These are phyloP conservation scores for Leptodermis oblonga DNA, from an alignment of 257 asterid genomes.

Conservation along the genomic window DNA sequence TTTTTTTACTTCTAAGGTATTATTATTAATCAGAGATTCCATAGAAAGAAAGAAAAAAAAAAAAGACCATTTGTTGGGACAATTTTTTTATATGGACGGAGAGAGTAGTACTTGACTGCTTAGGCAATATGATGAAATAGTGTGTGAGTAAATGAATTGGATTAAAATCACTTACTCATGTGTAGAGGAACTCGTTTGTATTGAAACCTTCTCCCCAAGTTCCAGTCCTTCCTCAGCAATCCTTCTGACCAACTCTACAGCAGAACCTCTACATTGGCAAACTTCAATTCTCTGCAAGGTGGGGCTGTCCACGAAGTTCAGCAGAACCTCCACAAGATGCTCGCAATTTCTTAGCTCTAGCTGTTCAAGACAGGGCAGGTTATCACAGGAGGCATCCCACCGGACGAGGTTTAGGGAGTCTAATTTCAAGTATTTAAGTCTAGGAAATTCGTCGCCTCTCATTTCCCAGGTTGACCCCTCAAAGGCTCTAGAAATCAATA, in stretches of 20 bases:
- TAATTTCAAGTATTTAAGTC: slow-evolving; percentile 5
- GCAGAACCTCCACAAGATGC: background rate
- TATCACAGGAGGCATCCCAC: background rate
- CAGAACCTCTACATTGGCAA: background rate
- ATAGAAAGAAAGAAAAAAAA: too few species aligned
- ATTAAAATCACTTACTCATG: too few species aligned
- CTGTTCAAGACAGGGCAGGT: background rate
- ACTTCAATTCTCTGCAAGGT: background rate
- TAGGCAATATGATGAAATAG: too few species aligned
- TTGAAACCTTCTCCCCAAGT: too few species aligned
- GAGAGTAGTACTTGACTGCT: too few species aligned
- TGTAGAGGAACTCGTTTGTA: too few species aligned
- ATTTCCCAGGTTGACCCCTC: slow-evolving; percentile 8
- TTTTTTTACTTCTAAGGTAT: too few species aligned
- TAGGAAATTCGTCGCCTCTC: background rate
- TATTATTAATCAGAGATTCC: too few species aligned
- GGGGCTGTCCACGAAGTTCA: background rate
- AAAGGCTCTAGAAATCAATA: background rate
- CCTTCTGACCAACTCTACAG: background rate
- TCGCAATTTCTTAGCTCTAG: background rate
- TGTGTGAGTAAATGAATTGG: too few species aligned
- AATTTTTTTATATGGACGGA: too few species aligned
- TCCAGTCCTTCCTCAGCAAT: background rate
- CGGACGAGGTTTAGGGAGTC: background rate
- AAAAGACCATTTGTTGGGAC: too few species aligned